phyloP scores from a whole-genome alignment of 2,329 filamentous ascomycete genomes.

The Tolypocladium cylindrosporum region DNA sequence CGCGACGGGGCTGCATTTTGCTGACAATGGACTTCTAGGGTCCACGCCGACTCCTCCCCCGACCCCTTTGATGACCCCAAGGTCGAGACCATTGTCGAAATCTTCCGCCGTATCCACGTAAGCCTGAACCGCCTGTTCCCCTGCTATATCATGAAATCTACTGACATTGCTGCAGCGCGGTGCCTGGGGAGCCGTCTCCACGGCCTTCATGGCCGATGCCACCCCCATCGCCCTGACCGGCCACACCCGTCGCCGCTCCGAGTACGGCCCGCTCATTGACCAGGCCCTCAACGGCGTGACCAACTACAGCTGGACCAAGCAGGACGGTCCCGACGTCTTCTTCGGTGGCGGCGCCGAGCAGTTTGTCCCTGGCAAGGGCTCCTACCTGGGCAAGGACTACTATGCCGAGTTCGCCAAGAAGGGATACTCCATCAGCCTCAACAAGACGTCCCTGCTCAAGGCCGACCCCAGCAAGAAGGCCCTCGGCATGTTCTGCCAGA shows the following conservation, averaged over 20 bases:
- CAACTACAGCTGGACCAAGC: slow-evolving; percentile 75
- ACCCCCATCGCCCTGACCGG: slow-evolving; percentile 67
- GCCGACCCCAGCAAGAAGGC: slow-evolving; percentile 50
- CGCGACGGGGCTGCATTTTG: not conserved
- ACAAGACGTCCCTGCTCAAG: slow-evolving; percentile 59
- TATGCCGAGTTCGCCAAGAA: slow-evolving; percentile 66
- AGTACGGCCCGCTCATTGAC: slow-evolving; percentile 65
- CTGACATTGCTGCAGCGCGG: slow-evolving; percentile 26
- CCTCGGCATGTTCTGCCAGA: slow-evolving; percentile 67
- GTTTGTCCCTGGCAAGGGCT: slow-evolving; percentile 56
- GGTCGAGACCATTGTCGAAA: slow-evolving; percentile 72
- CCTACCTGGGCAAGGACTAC: slow-evolving; percentile 65
- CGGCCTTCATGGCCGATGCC: slow-evolving; percentile 73
- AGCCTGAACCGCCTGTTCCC: slow-evolving; percentile 18
- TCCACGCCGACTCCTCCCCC: slow-evolving; percentile 69
- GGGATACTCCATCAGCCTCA: slow-evolving; percentile 61
- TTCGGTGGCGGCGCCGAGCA: slow-evolving; percentile 78
- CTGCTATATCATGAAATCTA: not conserved
- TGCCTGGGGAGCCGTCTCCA: slow-evolving; percentile 59
- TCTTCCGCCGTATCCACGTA: slow-evolving; percentile 61
- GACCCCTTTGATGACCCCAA: slow-evolving; percentile 75
- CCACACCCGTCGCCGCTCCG: slow-evolving; percentile 60
- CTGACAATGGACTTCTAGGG: slow-evolving; percentile 20
- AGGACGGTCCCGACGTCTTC: slow-evolving; percentile 66
- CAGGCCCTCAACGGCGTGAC: slow-evolving; percentile 65